These are phyloP conservation scores for Daldinia childiae DNA, from an alignment of 495 filamentous ascomycete species.

Conservation along the genomic window DNA sequence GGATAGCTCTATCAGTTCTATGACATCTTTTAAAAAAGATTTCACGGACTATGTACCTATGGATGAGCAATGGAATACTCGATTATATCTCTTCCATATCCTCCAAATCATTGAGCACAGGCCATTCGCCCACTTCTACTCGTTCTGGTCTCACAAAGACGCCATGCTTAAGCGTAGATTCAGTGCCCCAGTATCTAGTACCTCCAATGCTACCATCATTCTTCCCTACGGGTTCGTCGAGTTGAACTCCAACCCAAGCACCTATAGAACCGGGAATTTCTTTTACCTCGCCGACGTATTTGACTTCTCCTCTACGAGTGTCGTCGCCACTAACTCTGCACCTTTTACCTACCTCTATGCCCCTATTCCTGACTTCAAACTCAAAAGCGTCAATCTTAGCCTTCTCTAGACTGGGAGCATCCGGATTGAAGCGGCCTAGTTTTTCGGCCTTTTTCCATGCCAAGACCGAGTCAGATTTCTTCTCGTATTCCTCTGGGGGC, in stretches of 20 bases:
- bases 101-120: slow-evolving; percentile 76
- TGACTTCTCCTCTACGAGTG: slow-evolving; percentile 81
- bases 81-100: slow-evolving; percentile 77
- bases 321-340: slow-evolving; percentile 72
- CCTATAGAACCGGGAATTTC: slow-evolving; percentile 77
- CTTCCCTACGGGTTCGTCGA: slow-evolving; percentile 89
- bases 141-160: slow-evolving; percentile 91
- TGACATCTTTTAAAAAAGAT: too few relatives aligned
- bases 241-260: slow-evolving; percentile 84
- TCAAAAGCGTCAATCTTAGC: slow-evolving; percentile 72
- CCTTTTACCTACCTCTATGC: slow-evolving; percentile 71
- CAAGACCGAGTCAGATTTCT: slow-evolving; percentile 83
- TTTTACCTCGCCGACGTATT: slow-evolving; percentile 82
- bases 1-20: background rate
- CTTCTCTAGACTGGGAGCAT: slow-evolving; percentile 73
- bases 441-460: slow-evolving; percentile 94
- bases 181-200: slow-evolving; percentile 77
- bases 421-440: slow-evolving; percentile 92
- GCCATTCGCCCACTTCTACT: slow-evolving; percentile 87
- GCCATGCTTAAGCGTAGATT: slow-evolving; percentile 71
- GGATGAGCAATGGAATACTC: background rate
- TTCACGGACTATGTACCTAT: background rate
- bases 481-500: slow-evolving; percentile 81
- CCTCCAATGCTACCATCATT: slow-evolving; percentile 89
- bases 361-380: slow-evolving; percentile 70